A percentile compares a stretch with the other conserved stretches of the same genome.
These are phyloP conservation scores for Takakia lepidozioides DNA, from an alignment of 225 moss, liverwort and hornwort species.

Conservation along the genomic window DNA sequence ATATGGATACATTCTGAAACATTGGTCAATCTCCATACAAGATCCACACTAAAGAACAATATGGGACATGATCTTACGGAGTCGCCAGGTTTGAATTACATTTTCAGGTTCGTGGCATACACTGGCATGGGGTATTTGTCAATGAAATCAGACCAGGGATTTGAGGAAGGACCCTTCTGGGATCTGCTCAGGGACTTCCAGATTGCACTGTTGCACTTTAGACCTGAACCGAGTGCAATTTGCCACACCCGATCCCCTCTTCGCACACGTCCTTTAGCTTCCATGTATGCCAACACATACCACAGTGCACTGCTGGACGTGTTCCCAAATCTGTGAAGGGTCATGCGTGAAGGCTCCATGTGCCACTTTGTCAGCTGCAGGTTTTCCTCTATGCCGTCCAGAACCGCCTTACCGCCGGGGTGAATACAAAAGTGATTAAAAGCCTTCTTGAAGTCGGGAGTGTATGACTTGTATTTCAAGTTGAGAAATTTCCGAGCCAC, in stretches of 20 bases:
- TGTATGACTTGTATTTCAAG: conserved; percentile 14
- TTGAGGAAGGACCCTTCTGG: conserved; percentile 2
- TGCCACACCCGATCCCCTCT: conserved; percentile 29
- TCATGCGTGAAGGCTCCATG: conserved; percentile 31
- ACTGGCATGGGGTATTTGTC: conserved; percentile 13
- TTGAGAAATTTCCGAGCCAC: conserved; percentile 12
- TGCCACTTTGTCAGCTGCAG: conserved; percentile 17
- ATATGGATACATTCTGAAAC: no score
- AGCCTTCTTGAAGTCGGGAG: conserved; percentile 21
- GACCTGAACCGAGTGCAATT: conserved; percentile 30
- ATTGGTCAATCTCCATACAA: no score
- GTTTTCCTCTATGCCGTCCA: conserved; percentile 34
- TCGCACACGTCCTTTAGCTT: conserved; percentile 23
- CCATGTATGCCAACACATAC: conserved; percentile 43
- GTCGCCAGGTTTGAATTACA: no score
- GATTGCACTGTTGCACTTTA: conserved; percentile 39
- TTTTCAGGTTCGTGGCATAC: not conserved
- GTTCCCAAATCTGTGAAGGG: conserved; percentile 37
- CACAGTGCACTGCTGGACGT: conserved; percentile 28
- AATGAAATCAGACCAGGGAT: conserved; percentile 29
- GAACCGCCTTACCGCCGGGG: conserved; percentile 36
- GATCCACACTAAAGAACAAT: no score
- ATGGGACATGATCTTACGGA: no score
- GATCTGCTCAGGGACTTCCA: conserved; percentile 22
- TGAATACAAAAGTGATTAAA: conserved; percentile 39